Base-by-base conservation (phyloP, 257 asterid genomes). In the Craterostigma plantagineum region DNA sequence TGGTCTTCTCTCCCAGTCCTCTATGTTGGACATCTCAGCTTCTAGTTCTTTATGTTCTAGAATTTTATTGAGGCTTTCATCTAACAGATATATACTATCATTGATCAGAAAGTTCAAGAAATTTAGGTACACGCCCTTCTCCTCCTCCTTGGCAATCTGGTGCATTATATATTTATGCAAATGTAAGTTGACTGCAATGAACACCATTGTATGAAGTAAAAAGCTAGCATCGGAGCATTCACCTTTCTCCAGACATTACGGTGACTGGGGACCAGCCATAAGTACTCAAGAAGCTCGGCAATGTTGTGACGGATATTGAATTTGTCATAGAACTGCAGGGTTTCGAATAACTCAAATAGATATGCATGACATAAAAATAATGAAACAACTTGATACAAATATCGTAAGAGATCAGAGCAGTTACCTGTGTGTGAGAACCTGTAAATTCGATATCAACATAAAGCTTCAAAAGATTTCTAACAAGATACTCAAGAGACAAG, bases 261-360 rank as follows among this genome's bases (percentile, higher is more conserved):
- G 66, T 90, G 98, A 63, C 92, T 82, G 35, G 95, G 98, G 53
- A 90, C 98, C 64, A 82, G 83, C 98, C 98, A 90, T 23, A 90
- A 63, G 60, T 79, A 90, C 65, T 90, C 98, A 44, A 90, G 81
- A 50, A 90, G 95, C 65, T 83, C 95, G 49, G 98, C 95, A 52
- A 90, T 90, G 69, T 83, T 90, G 69, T 90, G 98, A 37, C 95
- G 98, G 59, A 90, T 90, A 62, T 83, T 90, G 43, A 90, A 90
- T 72, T 90, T 90, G 82, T 90, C 98, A 67, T 90, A 90, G 70
- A 90, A 90, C 98, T 90, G 83, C 58, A 52, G 11, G 11, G 44
- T 23, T 23, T 6, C 30, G 6, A 23, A 23, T 23, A 23, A 23
- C 30, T n/a, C n/a, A n/a, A n/a, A n/a, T 23, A 2, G 6, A 23